Evolutionary conservation across 768 basidiomycete genomes (phyloP), one percentile per base, ranked within the genome.

Genomic region (Clavulina sp.): DNA sequence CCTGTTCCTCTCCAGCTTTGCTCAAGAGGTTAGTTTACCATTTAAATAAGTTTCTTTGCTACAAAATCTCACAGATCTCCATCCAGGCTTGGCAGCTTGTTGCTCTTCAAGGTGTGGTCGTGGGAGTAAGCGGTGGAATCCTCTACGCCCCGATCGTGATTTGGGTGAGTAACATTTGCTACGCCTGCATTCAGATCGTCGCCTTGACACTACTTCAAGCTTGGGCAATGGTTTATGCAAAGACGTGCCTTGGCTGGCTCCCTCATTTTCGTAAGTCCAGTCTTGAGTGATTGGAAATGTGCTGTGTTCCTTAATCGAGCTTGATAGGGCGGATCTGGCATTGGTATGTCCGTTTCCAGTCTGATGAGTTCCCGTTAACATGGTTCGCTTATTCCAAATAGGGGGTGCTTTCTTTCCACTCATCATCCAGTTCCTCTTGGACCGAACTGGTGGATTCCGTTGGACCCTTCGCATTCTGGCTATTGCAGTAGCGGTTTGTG

Each of bases 401-500:
- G 49, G 49, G 3, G 49, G 49, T 40, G 49, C 49, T 7, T 5
- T 41, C 4, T 40, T 50, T 40, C 49, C 49, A 13, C 33, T 21
- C 4, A 32, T 50, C 4, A 41, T 50, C 19, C 28, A 28, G 5
- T 38, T 50, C 4, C 34, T 50, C 5, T 41, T 54, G 18, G 49
- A 41, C 6, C 18, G 19, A 3, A 30, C 48, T 29, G 53, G 53
- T 19, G 19, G 34, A 3, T 41, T 49, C 5, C 16, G 49, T 29
- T 54, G 53, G 53, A 49, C 53, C 16, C 41, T 54, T 21, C 4
- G 53, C 4, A 54, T 54, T 24, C 50, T 48, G 49, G 49, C 53
- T 29, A 6, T 31, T 4, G 19, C 18, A 6, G 29, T 54, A 2
- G 28, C 41, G 48, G 26, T 54, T 5, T 36, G 38, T 24, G 33